Base-by-base conservation (phyloP, 208 protist species). In the Trypanosoma brucei region DNA sequence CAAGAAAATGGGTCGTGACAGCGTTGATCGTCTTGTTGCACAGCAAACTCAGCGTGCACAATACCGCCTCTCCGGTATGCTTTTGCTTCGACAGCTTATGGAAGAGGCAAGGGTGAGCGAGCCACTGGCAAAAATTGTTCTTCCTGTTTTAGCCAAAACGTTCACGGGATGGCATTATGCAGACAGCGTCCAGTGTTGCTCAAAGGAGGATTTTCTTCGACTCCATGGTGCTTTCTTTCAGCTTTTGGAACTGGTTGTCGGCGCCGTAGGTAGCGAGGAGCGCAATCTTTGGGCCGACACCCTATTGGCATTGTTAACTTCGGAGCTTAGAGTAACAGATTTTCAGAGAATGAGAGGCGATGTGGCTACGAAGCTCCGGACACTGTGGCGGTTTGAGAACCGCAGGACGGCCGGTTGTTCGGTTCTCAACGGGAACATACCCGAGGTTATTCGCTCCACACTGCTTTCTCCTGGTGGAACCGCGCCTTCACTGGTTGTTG, bases 81-180 rank as follows among this genome's bases (percentile, higher is more conserved):
- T 88, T 30, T 68, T 90, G 33, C 65, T 96, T 9, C 70, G 73
- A 64, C 78, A 92, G 62, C 64, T 96, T 39, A 67, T 82, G n/a
- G 87, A 88, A 59, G 86, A 96, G 66, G 77, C 84, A 51, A 70
- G 71, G 39, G 67, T 78, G 49, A 88, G 75, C 65, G 42, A 62
- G 1, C 54, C 74, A 50, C 44, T 93, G 33, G 79, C 81, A 56
- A 31, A 62, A 31, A 74, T 92, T 57, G 62, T 91, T 46, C 75
- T 92, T 61, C 87, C 91, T 34, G 70, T 85, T 37, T 81, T 96
- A 39, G 71, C 86, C n/a, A 90, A 91, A 53, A 49, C 70, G 8
- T 59, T 94, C n/a, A 87, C 79, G 34, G 85, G 73, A 42, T 94
- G 88, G 84, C 84, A 93, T 80, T 93, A 94, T 67, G 78, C 81